Evolutionary conservation across 129 eudicot species (phyloP), one percentile per base, ranked within the genome.

Genomic region (Ambrosia trifida): DNA sequence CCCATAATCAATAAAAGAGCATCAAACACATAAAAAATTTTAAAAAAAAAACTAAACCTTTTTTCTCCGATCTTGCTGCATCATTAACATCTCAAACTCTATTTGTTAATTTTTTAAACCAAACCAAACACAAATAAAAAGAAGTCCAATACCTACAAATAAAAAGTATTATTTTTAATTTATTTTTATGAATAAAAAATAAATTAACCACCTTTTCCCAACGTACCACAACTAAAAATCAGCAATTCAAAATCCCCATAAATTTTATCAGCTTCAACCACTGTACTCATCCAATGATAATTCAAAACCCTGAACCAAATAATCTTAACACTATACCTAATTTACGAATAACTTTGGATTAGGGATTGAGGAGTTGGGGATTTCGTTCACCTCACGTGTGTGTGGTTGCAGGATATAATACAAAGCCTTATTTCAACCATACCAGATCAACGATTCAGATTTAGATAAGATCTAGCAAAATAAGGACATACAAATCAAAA

Each of bases 21-120:
- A 65, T 38, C 33, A 35, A 60, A 18, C 3, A 46, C 14, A 46
- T 13, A 74, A 35, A 57, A 54, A 44, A 13, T 24, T 11, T 46
- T 45, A 40, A 7, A 8, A 8, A 75, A n/a, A 11, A 41, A 81
- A 64, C 7, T 52, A 52, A 40, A 87, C 95, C 96, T 89, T 89
- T 78, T 77, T 83, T 49, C 84, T 68, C 40, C 83, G 90, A 87
- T 89, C 84, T 77, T 76, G 90, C 86, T 78, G 91, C 91, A 86
- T 84, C 82, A 30, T 80, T 73, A 56, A 56, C 35, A 33, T 24
- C 79, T 64, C 16, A 10, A 4, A 20, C n/a, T 59, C 33, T n/a
- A 16, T n/a, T n/a, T n/a, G n/a, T n/a, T n/a, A n/a, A n/a, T n/a
- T 35, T 4, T 3, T 38, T 7, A 38, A 6, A 7, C 43, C 43